These are phyloP conservation scores for Uromyces viciae-fabae DNA, from an alignment of 1,284 basidiomycete species.

Conservation along the genomic window DNA sequence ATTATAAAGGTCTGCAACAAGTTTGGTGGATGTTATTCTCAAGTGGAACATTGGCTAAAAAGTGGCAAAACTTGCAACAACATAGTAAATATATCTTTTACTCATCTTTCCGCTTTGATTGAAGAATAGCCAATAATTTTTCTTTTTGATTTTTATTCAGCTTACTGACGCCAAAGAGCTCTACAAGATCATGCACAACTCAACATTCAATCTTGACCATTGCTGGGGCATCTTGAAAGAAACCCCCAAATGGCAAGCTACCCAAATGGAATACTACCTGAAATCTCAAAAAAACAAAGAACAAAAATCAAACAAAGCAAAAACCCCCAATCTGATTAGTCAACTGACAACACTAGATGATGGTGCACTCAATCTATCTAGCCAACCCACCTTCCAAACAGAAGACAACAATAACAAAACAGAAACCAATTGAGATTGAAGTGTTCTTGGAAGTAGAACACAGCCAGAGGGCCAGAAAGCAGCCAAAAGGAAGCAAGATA, in stretches of 20 bases:
- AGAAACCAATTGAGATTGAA: too few species aligned
- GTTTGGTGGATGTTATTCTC: background rate
- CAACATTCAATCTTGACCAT: background rate
- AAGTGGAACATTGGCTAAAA: background rate
- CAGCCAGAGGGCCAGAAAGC: too few species aligned
- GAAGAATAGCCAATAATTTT: too few species aligned
- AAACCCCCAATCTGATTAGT: too few species aligned
- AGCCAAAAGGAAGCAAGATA: too few species aligned
- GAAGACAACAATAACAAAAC: too few species aligned
- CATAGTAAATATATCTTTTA: background rate
- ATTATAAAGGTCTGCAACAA: background rate
- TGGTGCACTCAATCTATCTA: too few species aligned
- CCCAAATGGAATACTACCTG: background rate
- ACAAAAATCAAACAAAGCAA: background rate
- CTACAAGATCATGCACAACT: background rate
- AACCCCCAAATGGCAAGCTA: constrained; percentile 2
- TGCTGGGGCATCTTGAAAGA: constrained; percentile 10
- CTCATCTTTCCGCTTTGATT: background rate
- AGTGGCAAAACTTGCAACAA: background rate
- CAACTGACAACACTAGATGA: too few species aligned
- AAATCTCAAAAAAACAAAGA: background rate
- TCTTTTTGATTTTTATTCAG: background rate
- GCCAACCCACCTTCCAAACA: too few species aligned
- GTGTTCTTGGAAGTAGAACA: too few species aligned
- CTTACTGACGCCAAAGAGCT: constrained; percentile 6